Evolutionary conservation across 2,329 filamentous ascomycete genomes (phyloP).

Genomic region (Fusarium drepaniforme): DNA sequence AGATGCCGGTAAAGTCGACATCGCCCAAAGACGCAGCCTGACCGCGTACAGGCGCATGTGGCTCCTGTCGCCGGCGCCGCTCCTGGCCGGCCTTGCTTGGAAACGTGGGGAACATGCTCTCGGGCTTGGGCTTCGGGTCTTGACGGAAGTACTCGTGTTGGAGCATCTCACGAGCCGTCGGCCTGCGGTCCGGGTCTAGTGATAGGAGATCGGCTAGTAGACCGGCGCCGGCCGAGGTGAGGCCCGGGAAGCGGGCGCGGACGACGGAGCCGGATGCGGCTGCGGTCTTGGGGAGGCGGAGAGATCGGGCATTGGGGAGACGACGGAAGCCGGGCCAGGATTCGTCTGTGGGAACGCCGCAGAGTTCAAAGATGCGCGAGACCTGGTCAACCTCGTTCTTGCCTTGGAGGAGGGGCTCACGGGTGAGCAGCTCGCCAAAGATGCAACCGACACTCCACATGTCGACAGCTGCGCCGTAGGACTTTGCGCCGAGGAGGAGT

Average conservation of each 20-base stretch:
- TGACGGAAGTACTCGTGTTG: slow-evolving; percentile 88
- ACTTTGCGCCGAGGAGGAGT: slow-evolving; percentile 82
- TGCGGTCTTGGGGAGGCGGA: slow-evolving; percentile 73
- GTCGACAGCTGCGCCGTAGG: slow-evolving; percentile 84
- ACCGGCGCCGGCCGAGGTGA: slow-evolving; percentile 79
- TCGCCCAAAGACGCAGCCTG: slow-evolving; percentile 68
- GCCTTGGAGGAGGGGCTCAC: slow-evolving; percentile 86
- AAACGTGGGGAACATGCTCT: slow-evolving; percentile 96
- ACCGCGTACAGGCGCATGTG: slow-evolving; percentile 85
- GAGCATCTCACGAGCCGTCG: slow-evolving; percentile 79
- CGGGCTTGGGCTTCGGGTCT: slow-evolving; percentile 89
- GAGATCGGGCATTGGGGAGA: slow-evolving; percentile 85
- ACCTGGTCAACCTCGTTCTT: slow-evolving; percentile 94
- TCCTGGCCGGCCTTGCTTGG: slow-evolving; percentile 96
- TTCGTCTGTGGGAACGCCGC: slow-evolving; percentile 85
- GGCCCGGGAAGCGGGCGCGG: slow-evolving; percentile 82
- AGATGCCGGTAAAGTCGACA: slow-evolving; percentile 78
- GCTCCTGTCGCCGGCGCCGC: slow-evolving; percentile 77
- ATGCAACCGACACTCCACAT: slow-evolving; percentile 98
- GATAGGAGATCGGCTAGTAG: slow-evolving; percentile 79
- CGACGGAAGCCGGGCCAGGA: slow-evolving; percentile 89
- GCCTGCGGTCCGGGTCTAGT: slow-evolving; percentile 79
- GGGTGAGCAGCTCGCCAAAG: slow-evolving; percentile 89
- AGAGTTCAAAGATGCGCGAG: slow-evolving; percentile 87
- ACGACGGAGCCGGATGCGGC: slow-evolving; percentile 65